A percentile compares a stretch with the other conserved stretches of the same genome.
These are phyloP conservation scores for Aspergillus bombycis DNA, from an alignment of 2,329 filamentous ascomycete species.

Conservation along the genomic window DNA sequence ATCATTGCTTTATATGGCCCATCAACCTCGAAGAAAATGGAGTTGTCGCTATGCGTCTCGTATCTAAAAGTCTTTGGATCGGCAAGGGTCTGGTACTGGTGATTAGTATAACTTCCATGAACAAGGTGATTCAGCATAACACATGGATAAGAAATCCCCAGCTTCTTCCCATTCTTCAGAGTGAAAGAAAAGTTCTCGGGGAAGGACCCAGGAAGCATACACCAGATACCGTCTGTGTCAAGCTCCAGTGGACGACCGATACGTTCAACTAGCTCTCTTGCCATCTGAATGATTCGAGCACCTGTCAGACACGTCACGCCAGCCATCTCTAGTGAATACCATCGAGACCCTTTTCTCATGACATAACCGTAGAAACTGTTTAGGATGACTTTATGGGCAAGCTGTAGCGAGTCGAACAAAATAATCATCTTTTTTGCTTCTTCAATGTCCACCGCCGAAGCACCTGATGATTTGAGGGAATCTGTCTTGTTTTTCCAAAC, in stretches of 20 bases:
- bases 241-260: conserved; percentile 91
- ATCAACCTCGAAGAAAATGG: conserved; percentile 99
- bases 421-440: conserved; percentile 99
- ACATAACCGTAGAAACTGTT: conserved; percentile 99
- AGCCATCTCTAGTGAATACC: conserved; percentile 99
- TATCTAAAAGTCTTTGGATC: conserved; percentile 84
- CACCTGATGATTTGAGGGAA: conserved; percentile 78
- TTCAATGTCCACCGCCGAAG: conserved; percentile 75
- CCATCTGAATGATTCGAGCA: conserved; percentile 95
- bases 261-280: conserved; percentile 87
- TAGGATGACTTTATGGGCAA: conserved; percentile 97
- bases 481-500: conserved; percentile 98
- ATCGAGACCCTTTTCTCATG: conserved; percentile 97
- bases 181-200: conserved; percentile 96
- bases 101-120: conserved; percentile 91
- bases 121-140: conserved; percentile 99
- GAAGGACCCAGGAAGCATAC: conserved; percentile 94
- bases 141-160: conserved; percentile 95
- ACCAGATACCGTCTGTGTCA: conserved; percentile 99
- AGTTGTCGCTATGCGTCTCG: conserved; percentile 97
- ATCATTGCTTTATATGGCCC: conserved; percentile 98
- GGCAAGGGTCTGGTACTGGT: conserved; percentile 90
- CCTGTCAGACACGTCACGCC: conserved; percentile 97
- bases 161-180: conserved; percentile 92
- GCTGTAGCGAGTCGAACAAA: conserved; percentile 89